Evolutionary conservation across 169 alveolate genomes (phyloP), one percentile per base, ranked within the genome.

Genomic region (Eimeria maxima): DNA sequence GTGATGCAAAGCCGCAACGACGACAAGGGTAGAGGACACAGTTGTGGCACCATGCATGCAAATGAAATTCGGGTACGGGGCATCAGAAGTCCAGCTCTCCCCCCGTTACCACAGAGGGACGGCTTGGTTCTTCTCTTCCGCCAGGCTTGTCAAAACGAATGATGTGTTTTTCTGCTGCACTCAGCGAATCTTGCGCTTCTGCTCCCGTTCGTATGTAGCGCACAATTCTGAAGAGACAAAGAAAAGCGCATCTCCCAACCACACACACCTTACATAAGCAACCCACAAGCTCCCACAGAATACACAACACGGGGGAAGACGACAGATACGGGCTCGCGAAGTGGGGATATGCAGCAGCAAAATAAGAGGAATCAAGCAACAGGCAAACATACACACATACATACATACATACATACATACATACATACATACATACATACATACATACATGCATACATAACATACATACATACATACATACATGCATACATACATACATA

Each of bases 201-300:
- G 95, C 91, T 13, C 95, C 95, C 18, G 92, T 76, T 50, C 95
- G 95, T 29, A 92, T 57, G 91, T 53, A 92, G n/a, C 95, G 95
- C 80, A 78, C 73, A 33, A 92, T 92, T 45, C 95, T 92, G 89
- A 29, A 65, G 63, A 38, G 65, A 3, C 60, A 78, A 16, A 16
- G 42, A 38, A 71, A 71, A 24, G 5, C 16, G 24, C 11, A 18
- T 4, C 69, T 60, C 7, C 27, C n/a, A 60, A 60, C 11, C n/a
- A 24, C 69, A 5, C 0, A 27, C 81, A n/a, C 81, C 45, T 38
- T 14, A 3, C 13, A 11, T 3, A 6, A 18, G 24, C 81, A 27
- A 71, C 45, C 81, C 81, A 71, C 29, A 71, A 13, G 2, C 42
- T 10, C 27, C 81, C 44, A 6, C 47, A 71, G 16, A 20, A 18